Evolutionary conservation across 306 rosid species (phyloP).

Genomic region (Trifolium subterraneum): DNA sequence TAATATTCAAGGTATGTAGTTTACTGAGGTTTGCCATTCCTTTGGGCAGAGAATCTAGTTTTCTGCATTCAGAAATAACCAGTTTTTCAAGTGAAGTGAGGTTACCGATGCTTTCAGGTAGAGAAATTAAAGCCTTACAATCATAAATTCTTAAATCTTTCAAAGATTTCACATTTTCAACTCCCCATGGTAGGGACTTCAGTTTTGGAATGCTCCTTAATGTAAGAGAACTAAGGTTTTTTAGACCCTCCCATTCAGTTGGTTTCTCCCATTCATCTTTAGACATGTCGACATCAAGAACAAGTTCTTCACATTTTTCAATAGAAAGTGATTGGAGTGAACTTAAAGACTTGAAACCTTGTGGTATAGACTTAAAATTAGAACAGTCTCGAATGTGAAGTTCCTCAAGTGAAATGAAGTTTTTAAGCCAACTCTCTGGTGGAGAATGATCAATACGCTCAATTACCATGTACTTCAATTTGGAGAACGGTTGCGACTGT

Average conservation of each 20-base stretch:
- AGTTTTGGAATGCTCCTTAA: conserved; percentile 24
- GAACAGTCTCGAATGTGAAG: background rate
- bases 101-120: conserved; percentile 18
- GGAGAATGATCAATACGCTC: background rate
- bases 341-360: conserved; percentile 6
- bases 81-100: conserved; percentile 2
- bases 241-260: conserved; percentile 6
- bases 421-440: background rate
- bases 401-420: conserved; percentile 1
- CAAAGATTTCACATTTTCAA: conserved; percentile 1
- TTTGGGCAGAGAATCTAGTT: conserved; percentile 4
- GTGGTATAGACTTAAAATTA: background rate
- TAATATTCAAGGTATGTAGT: background rate
- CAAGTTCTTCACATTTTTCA: background rate
- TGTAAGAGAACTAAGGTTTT: background rate
- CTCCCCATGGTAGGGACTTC: conserved; percentile 13
- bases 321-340: conserved; percentile 19
- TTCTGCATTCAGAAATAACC: conserved; percentile 17
- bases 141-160: background rate
- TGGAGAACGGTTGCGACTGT: conserved; percentile 21
- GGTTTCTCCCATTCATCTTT: background rate
- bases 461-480: conserved; percentile 22
- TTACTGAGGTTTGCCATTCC: background rate
- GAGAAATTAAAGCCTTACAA: conserved; percentile 1
- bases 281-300: background rate